Base-by-base conservation (phyloP, 768 basidiomycete genomes). In the Podaxis sp. region DNA sequence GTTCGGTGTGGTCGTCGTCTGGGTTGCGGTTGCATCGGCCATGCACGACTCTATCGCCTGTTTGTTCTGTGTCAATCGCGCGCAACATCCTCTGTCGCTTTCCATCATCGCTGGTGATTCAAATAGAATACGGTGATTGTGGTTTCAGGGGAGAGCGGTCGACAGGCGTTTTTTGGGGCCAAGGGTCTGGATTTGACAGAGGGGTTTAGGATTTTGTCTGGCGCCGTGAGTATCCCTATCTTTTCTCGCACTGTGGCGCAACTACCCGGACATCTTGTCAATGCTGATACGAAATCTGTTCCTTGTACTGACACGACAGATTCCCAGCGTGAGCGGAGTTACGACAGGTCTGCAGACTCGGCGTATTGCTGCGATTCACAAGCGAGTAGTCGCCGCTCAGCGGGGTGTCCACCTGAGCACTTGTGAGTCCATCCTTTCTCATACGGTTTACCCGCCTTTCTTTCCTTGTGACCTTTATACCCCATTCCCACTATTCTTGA, bases 191-290 rank as follows among this genome's bases (percentile, higher is more conserved):
- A 91, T 71, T 80, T 92, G 54, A 86, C 85, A 44, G 88, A 90
- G 75, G 90, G 89, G 4, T 91, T 90, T 78, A 88, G 85, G 67
- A 82, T 89, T 67, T 79, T 92, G 62, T 89, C 88, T 53, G 90
- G 89, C 54, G 89, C 87, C 58, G 90, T 91, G 70, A 64, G 87
- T 82, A 28, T 59, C 56, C 63, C 50, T 61, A 48, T 28, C 64
- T 61, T 32, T 25, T 27, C 18, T 7, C 44, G 18, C 44, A 14
- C 50, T 14, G 42, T 44, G 3, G 0, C 42, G 42, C 42, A 44
- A 5, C 42, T 28, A n/a, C 18, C 18, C 4, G 16, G 14, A n/a
- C 6, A 5, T 44, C 42, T n/a, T 18, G 42, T 18, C 42, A 40
- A 44, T 7, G 32, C 59, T 52, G 42, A 55, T 58, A 51, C 36